Evolutionary conservation across 2,329 filamentous ascomycete genomes (phyloP).

Genomic region (Cordyceps farinosa): DNA sequence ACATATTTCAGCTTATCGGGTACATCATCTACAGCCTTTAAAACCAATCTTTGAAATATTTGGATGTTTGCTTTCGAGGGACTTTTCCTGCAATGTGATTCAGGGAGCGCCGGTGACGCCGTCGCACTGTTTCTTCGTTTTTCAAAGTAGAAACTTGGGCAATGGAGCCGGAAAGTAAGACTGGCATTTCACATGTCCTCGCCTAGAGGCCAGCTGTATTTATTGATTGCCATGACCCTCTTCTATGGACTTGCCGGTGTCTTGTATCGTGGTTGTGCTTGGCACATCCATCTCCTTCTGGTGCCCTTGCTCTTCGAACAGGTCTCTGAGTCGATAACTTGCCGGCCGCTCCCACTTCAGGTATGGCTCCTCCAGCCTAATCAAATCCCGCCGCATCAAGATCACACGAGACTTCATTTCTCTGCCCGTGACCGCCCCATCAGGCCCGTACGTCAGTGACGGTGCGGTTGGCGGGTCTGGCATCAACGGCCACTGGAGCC

Average conservation of each 20-base stretch:
- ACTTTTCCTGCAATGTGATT: background rate
- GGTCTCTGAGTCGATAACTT: slow-evolving; percentile 14
- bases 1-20: background rate
- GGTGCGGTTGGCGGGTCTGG: slow-evolving; percentile 18
- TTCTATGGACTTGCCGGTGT: too few species aligned
- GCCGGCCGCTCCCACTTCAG: slow-evolving; percentile 14
- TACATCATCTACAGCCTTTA: background rate
- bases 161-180: too few species aligned
- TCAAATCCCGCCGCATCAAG: slow-evolving; percentile 4
- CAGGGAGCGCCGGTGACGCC: too few species aligned
- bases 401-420: slow-evolving; percentile 2
- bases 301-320: background rate
- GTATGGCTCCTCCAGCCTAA: slow-evolving; percentile 5
- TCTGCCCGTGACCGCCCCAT: slow-evolving; percentile 1
- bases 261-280: slow-evolving; percentile 6
- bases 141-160: too few species aligned
- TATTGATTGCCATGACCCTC: too few species aligned
- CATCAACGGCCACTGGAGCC: slow-evolving; percentile 21
- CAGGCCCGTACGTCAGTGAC: background rate
- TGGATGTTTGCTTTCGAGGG: background rate
- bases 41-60: background rate
- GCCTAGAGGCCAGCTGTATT: too few species aligned
- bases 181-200: too few species aligned
- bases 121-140: too few species aligned
- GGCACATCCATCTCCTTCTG: slow-evolving; percentile 4